Base-by-base conservation (phyloP, 2,329 filamentous ascomycete species). In the Fusarium udum region DNA sequence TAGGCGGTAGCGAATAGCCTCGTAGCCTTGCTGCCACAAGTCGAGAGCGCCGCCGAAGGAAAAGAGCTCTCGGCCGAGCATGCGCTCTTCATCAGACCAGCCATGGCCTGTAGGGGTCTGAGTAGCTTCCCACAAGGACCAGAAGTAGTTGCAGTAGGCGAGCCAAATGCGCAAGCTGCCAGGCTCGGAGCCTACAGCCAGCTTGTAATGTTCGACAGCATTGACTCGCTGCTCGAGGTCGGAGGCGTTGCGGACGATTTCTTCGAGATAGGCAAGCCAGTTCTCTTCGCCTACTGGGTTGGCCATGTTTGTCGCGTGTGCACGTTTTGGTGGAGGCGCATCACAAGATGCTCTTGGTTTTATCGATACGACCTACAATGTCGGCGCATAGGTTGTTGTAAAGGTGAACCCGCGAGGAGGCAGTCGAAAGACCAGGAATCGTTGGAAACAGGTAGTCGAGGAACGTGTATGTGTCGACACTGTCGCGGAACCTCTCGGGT, bases 231-330 rank as follows among this genome's bases (percentile, higher is more conserved):
- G 88, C 69, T 94, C 92, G 61, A 93, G 82, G 79, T 91, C 83
- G 78, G 84, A 79, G 79, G 92, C 85, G 83, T 85, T 83, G 82
- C 87, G 85, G 64, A 87, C 89, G 75, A 92, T 89, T 81, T 95
- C 93, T 70, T 93, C 90, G 73, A 95, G 87, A 82, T 92, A 93
- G 76, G 92, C 92, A 75, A 92, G 82, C 93, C 93, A 96, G 80
- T 88, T 88, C 66, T 92, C 90, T 84, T 96, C 93, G 77, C 92
- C 92, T 74, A 94, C 86, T 51, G 92, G 91, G 61, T 80, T 85
- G 77, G 83, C 84, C 85, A 87, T 87, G 67, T 71, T 84, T 55
- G 67, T 77, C 49, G 72, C 68, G 67, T 59, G 66, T 61, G 69
- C 45, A 64, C 64, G 61, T 69, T 63, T 58, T 51, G 24, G 61